Percentiles rank a stretch among this genome's conserved stretches.
Evolutionary conservation across 352 stramenopile species (phyloP).

Genomic region (Pythium biforme): DNA sequence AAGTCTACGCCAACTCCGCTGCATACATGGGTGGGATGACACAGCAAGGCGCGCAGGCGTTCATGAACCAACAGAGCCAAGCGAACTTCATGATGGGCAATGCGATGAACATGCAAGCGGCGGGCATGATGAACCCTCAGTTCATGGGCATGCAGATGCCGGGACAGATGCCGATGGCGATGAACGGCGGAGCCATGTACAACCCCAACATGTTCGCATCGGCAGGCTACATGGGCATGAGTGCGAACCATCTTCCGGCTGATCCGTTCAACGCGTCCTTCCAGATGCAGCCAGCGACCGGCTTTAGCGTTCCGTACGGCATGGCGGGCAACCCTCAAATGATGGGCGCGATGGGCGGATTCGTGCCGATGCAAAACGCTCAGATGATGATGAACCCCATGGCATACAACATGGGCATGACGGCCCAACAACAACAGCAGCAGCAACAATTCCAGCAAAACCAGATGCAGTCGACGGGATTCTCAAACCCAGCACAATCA

Average conservation of each 20-base stretch:
- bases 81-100: slow-evolving; percentile 20
- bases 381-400: slow-evolving; percentile 49
- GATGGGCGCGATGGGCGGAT: slow-evolving; percentile 53
- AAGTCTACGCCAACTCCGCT: slow-evolving; percentile 1
- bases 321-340: slow-evolving; percentile 45
- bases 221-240: slow-evolving; percentile 19
- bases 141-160: slow-evolving; percentile 45
- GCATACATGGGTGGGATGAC: slow-evolving; percentile 13
- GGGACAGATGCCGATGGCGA: slow-evolving; percentile 38
- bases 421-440: no score
- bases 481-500: background rate
- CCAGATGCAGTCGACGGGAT: slow-evolving; percentile 17
- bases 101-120: slow-evolving; percentile 20
- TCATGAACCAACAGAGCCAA: slow-evolving; percentile 15
- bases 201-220: slow-evolving; percentile 28
- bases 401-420: slow-evolving; percentile 34
- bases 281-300: slow-evolving; percentile 12
- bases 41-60: slow-evolving; percentile 3
- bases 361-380: slow-evolving; percentile 40
- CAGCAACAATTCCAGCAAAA: slow-evolving; percentile 30
- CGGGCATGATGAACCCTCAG: slow-evolving; percentile 48
- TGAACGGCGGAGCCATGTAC: slow-evolving; percentile 50
- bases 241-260: slow-evolving; percentile 42
- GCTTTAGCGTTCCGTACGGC: slow-evolving; percentile 34
- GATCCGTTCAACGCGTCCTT: slow-evolving; percentile 71